These are phyloP conservation scores for Kwoniella dendrophila DNA, from an alignment of 768 basidiomycete genomes.

Conservation along the genomic window DNA sequence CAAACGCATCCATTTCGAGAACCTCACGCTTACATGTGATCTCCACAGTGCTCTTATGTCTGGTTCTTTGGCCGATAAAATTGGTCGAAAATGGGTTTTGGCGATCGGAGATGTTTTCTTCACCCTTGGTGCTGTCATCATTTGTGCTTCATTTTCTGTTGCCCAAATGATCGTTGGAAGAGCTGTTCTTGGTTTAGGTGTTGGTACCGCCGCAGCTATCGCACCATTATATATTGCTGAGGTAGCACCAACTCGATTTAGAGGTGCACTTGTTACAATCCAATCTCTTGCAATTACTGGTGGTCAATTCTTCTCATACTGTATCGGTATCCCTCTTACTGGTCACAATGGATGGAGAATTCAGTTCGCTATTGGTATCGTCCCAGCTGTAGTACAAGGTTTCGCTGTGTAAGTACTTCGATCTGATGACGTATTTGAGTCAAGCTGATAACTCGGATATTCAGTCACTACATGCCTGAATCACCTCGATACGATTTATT, in stretches of 20 bases:
- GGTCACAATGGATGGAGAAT: constrained; percentile 40
- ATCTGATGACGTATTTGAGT: neutral
- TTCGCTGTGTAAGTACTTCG: constrained; percentile 26
- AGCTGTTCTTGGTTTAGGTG: constrained; percentile 37
- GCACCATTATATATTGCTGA: constrained; percentile 43
- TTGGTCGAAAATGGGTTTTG: constrained; percentile 47
- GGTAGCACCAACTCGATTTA: constrained; percentile 35
- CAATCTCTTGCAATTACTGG: constrained; percentile 46
- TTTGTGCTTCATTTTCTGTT: constrained; percentile 34
- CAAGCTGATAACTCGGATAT: neutral
- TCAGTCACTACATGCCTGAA: constrained; percentile 37
- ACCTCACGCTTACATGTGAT: neutral
- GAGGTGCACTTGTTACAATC: constrained; percentile 41
- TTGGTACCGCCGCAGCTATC: constrained; percentile 39
- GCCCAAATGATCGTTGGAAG: constrained; percentile 42
- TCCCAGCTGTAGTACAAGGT: constrained; percentile 34
- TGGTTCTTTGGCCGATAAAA: constrained; percentile 36
- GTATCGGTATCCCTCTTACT: constrained; percentile 38
- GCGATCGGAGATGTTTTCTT: constrained; percentile 42
- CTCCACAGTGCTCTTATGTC: constrained; percentile 29
- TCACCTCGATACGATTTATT: constrained; percentile 39
- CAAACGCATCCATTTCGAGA: neutral
- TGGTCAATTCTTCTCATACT: constrained; percentile 43
- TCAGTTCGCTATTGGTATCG: constrained; percentile 43
- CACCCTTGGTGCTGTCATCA: constrained; percentile 39